A percentile compares a stretch with the other conserved stretches of the same genome.
Conservation (phyloP, 257 asterid genomes). For the Henckelia pumila region DNA sequence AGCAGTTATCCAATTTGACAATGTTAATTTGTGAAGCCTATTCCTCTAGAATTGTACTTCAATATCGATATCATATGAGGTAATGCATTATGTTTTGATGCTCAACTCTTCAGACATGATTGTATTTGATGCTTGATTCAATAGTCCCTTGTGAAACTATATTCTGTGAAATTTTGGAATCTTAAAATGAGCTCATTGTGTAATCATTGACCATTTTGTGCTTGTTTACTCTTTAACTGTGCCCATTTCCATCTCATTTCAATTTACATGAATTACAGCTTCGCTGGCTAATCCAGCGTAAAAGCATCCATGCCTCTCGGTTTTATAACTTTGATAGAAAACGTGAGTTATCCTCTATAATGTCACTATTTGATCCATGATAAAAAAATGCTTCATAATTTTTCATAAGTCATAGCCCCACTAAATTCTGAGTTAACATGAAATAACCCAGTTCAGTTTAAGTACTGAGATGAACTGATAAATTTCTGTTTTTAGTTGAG, state of each 20-base stretch:
- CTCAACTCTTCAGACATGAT: not conserved
- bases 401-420: not conserved
- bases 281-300: not conserved
- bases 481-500: too few species aligned
- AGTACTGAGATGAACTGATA: too few species aligned
- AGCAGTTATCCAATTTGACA: constrained; percentile 3
- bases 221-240: not conserved
- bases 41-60: not conserved
- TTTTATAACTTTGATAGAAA: not conserved
- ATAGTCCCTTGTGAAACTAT: not conserved
- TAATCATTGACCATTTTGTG: not conserved
- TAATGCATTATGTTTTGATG: not conserved
- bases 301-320: not conserved
- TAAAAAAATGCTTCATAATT: not conserved
- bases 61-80: not conserved
- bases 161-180: not conserved
- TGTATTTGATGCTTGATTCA: not conserved
- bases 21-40: not conserved
- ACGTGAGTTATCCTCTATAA: not conserved
- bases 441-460: not conserved
- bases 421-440: not conserved
- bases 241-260: not conserved
- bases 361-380: not conserved
- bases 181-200: not conserved
- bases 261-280: not conserved